These are phyloP conservation scores for Fusarium papillatum DNA, from an alignment of 2,329 filamentous ascomycete species.

Conservation along the genomic window DNA sequence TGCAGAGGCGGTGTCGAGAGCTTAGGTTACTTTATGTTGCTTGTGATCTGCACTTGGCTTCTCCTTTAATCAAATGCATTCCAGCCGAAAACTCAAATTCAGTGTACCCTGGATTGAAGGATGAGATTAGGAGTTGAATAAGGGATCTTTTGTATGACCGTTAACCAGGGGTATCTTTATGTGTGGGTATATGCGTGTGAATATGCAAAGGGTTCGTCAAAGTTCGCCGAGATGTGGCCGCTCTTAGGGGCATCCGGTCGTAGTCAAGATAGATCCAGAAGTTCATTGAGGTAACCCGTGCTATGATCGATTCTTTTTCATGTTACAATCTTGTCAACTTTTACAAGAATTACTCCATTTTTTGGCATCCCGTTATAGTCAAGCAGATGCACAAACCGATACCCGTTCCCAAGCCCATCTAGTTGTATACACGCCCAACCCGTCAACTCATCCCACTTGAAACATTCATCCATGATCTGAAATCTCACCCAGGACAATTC, in stretches of 20 bases:
- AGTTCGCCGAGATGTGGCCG: not conserved
- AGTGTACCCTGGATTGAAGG: not conserved
- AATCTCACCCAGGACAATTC: conserved; percentile 83
- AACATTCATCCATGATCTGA: conserved; percentile 89
- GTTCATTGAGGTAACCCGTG: not conserved
- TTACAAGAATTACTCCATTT: conserved; percentile 79
- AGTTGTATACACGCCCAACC: conserved; percentile 92
- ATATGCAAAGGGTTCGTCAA: not conserved
- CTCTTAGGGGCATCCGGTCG: not conserved
- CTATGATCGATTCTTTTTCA: not conserved
- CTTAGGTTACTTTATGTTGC: not conserved
- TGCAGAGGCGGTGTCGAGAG: not conserved
- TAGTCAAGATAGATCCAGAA: not conserved
- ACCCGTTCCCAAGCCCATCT: conserved; percentile 82
- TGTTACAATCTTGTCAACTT: conserved; percentile 70
- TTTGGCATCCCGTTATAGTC: conserved; percentile 76
- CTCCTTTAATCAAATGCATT: not conserved
- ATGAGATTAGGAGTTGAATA: not conserved
- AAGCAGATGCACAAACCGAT: conserved; percentile 82
- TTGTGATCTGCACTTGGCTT: not conserved
- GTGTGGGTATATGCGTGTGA: not conserved
- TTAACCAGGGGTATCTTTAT: too few relatives aligned
- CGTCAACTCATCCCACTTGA: conserved; percentile 82
- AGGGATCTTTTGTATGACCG: too few relatives aligned
- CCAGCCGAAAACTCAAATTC: not conserved